phyloP scores from a whole-genome alignment of 306 rosid genomes.

The Rosa rugosa region DNA sequence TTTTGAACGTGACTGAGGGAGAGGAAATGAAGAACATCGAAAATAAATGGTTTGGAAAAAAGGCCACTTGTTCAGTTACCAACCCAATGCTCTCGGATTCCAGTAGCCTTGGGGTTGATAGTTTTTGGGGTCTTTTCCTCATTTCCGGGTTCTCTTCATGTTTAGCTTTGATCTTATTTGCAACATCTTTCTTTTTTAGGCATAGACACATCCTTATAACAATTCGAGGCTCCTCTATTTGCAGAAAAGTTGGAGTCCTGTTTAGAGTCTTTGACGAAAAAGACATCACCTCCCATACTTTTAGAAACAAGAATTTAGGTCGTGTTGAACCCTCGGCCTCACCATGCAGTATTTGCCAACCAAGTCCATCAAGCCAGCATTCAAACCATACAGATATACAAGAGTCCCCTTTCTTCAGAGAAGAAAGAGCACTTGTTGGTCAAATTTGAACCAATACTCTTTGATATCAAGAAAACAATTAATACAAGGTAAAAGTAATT shows the following conservation, averaged over 20 bases:
- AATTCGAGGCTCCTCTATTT: conserved; percentile 27
- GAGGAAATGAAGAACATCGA: conserved; percentile 56
- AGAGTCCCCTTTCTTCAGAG: background rate
- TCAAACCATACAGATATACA: background rate
- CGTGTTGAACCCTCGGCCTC: background rate
- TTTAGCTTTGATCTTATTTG: conserved; percentile 35
- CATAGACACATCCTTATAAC: conserved; percentile 33
- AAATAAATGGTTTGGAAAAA: conserved; percentile 44
- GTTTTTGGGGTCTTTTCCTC: conserved; percentile 67
- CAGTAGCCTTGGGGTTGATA: conserved; percentile 47
- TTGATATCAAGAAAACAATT: too few relatives aligned
- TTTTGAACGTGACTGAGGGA: conserved; percentile 57
- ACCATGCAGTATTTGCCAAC: background rate
- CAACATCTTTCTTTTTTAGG: conserved; percentile 31
- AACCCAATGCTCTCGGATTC: conserved; percentile 32
- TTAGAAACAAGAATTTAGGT: background rate
- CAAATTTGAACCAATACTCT: background rate
- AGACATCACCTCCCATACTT: conserved; percentile 28
- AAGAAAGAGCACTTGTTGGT: background rate
- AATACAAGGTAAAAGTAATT: background rate
- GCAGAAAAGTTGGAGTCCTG: conserved; percentile 32
- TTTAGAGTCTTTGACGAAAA: conserved; percentile 28
- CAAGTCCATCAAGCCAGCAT: background rate
- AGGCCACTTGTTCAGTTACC: conserved; percentile 30
- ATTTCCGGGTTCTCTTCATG: conserved; percentile 44